Conservation (phyloP, 2,329 filamentous ascomycete genomes). For the Didymella keratinophila region DNA sequence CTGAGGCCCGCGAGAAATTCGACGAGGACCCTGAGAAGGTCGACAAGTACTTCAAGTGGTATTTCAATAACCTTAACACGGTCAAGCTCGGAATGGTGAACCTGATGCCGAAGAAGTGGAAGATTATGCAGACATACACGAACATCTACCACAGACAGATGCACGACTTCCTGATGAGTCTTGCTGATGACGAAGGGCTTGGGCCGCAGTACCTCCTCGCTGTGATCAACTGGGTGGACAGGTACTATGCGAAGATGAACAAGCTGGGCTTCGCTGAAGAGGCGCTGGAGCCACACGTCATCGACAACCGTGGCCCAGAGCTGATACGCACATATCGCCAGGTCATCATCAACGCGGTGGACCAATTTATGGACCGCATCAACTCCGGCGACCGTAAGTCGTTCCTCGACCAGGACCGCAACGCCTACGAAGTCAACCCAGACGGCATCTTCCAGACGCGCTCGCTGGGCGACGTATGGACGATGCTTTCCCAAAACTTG, state of each 20-base stretch:
- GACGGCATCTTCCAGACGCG: slow-evolving; percentile 92
- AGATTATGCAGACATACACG: slow-evolving; percentile 88
- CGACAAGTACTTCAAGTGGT: slow-evolving; percentile 92
- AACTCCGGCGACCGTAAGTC: slow-evolving; percentile 81
- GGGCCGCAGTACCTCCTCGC: slow-evolving; percentile 86
- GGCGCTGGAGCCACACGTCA: slow-evolving; percentile 82
- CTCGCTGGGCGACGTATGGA: slow-evolving; percentile 93
- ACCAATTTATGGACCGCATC: slow-evolving; percentile 98
- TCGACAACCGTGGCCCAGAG: slow-evolving; percentile 89
- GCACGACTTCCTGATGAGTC: slow-evolving; percentile 87
- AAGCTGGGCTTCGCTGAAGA: slow-evolving; percentile 82
- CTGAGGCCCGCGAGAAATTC: slow-evolving; percentile 75
- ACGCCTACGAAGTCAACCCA: slow-evolving; percentile 77
- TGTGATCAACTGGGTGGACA: slow-evolving; percentile 93
- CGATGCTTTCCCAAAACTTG: slow-evolving; percentile 94
- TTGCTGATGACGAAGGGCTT: slow-evolving; percentile 85
- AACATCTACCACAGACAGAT: slow-evolving; percentile 92
- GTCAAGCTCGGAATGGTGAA: slow-evolving; percentile 91
- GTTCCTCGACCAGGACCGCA: slow-evolving; percentile 78
- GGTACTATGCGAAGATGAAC: slow-evolving; percentile 95
- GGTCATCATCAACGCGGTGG: slow-evolving; percentile 93
- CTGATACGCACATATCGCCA: slow-evolving; percentile 92
- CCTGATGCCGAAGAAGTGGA: slow-evolving; percentile 96
- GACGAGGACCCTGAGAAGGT: slow-evolving; percentile 81
- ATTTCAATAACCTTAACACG: slow-evolving; percentile 95